Evolutionary conservation across 768 basidiomycete genomes (phyloP), one percentile per base, ranked within the genome.

Genomic region (Pulveroboletus sp.): DNA sequence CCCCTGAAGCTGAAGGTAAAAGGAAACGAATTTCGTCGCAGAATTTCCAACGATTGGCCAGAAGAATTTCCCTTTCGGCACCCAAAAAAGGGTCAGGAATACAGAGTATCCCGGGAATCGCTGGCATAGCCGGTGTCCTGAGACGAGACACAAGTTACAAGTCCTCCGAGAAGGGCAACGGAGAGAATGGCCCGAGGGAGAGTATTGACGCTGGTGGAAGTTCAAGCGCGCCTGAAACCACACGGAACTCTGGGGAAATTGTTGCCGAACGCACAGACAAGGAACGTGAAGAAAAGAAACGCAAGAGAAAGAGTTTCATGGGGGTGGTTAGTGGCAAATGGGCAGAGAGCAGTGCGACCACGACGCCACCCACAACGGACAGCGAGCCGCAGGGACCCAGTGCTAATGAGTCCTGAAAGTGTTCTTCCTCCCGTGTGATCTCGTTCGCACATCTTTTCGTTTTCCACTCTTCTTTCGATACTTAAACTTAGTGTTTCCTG

Each of bases 1-100:
- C 84, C 53, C 76, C 76, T 1, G 86, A 86, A 4, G 63, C 77
- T n/a, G 88, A 88, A 59, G 80, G 80, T 29, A 89, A 89, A 72
- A 76, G 88, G 53, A 88, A 85, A 63, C 79, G 87, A 17, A 89
- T 87, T 50, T 83, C 87, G 9, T 86, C 87, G 23, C 89, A 93
- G 64, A 91, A 91, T 60, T 88, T 93, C 74, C 87, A 89, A 64
- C 78, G 87, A 16, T 63, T 92, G 31, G 89, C 88, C 14, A 74
- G 87, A 51, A 75, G 81, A 53, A 83, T 92, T 47, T 89, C 88
- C 10, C 66, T 87, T 73, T 24, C 68, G 10, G 77, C 82, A 0
- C 76, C 78, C 39, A 78, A 83, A 23, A 77, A 79, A 54, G 78
- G 76, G 31, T 77, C 75, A 20, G 70, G 74, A 10, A 72, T 78